Percentiles rank a stretch among this genome's conserved stretches.
phyloP scores from a whole-genome alignment of 148 eudicot species.

The Hydrangea macrophylla region DNA sequence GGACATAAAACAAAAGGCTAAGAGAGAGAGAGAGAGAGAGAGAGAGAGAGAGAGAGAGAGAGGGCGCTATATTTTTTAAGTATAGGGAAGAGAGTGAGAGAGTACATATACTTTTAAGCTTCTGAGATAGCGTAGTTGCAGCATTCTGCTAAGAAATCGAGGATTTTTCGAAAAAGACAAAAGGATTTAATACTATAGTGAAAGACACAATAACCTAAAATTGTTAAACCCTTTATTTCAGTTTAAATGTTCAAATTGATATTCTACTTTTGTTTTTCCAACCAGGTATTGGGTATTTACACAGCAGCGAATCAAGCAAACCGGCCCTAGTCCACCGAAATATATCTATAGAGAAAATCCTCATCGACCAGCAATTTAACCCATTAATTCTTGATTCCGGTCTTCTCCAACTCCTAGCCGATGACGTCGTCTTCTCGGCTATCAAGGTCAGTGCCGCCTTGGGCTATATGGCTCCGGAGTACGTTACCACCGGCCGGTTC shows the following conservation, averaged over 20 bases:
- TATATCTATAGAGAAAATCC: constrained; percentile 83
- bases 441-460: constrained; percentile 89
- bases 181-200: too few relatives aligned
- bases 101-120: too few relatives aligned
- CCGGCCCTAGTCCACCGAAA: constrained; percentile 78
- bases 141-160: too few relatives aligned
- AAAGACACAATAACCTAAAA: neutral
- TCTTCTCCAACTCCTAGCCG: constrained; percentile 82
- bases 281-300: constrained; percentile 72
- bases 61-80: too few relatives aligned
- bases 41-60: too few relatives aligned
- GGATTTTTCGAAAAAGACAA: too few relatives aligned
- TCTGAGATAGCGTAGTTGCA: too few relatives aligned
- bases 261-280: neutral
- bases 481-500: constrained; percentile 83
- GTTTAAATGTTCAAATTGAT: neutral
- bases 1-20: too few relatives aligned
- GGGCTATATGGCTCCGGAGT: constrained; percentile 94
- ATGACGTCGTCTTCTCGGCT: constrained; percentile 79
- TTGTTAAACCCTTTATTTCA: neutral
- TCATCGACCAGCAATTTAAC: constrained; percentile 51
- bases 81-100: too few relatives aligned
- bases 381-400: constrained; percentile 78
- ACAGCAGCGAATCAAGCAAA: constrained; percentile 49
- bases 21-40: too few relatives aligned